Percentiles rank a stretch among this genome's conserved stretches.
Evolutionary conservation across 257 asterid genomes (phyloP).

Genomic region (Coffea canephora): DNA sequence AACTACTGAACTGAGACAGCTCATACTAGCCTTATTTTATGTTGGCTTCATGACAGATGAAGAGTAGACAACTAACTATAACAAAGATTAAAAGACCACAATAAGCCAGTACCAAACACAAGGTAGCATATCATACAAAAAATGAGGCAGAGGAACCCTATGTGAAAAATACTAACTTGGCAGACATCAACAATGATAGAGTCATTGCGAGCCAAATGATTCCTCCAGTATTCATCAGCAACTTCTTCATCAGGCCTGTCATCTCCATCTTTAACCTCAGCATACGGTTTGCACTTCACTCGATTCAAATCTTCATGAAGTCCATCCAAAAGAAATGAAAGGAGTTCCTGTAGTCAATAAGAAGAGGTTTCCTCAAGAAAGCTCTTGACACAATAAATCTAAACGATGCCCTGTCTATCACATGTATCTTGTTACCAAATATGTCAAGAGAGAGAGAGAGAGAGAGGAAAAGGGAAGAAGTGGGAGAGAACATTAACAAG

Average conservation of each 20-base stretch:
- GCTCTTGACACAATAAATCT: slow-evolving; percentile 6
- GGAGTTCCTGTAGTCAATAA: slow-evolving; percentile 63
- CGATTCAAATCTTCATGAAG: slow-evolving; percentile 99
- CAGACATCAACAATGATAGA: slow-evolving; percentile 92
- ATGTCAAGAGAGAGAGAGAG: not conserved
- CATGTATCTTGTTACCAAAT: not conserved
- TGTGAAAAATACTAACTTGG: slow-evolving; percentile 54
- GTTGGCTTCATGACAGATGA: not conserved
- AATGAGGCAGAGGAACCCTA: slow-evolving; percentile 6
- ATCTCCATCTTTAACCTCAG: slow-evolving; percentile 83
- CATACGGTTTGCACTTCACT: slow-evolving; percentile 87
- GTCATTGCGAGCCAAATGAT: slow-evolving; percentile 96
- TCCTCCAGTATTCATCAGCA: slow-evolving; percentile 90
- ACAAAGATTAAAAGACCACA: not conserved
- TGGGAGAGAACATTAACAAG: not conserved
- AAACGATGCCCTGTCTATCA: not conserved
- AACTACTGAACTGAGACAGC: not conserved
- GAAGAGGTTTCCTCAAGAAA: slow-evolving; percentile 12
- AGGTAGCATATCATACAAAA: not conserved
- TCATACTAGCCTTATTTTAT: not conserved
- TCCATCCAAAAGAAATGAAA: slow-evolving; percentile 93
- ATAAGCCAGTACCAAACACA: not conserved
- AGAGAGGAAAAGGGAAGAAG: slow-evolving; percentile 2
- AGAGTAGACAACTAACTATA: not conserved
- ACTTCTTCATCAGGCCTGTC: slow-evolving; percentile 85